A percentile compares a stretch with the other conserved stretches of the same genome.
Evolutionary conservation across 2,329 filamentous ascomycete genomes (phyloP).

Genomic region (Aspergillus fructus): DNA sequence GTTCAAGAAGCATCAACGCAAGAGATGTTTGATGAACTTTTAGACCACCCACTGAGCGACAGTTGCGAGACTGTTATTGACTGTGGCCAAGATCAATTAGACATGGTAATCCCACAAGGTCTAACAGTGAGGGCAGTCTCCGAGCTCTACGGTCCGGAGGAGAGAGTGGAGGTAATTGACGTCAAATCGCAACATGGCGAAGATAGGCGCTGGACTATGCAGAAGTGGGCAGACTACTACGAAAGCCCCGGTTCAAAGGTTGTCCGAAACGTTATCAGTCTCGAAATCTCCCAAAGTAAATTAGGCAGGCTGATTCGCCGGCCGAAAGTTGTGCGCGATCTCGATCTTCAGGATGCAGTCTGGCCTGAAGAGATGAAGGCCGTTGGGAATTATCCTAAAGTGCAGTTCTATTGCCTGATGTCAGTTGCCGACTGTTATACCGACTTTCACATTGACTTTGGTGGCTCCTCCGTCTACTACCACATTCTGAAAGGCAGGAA

Average conservation of each 20-base stretch:
- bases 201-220: constrained; percentile 64
- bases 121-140: constrained; percentile 64
- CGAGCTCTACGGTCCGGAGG: constrained; percentile 63
- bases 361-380: constrained; percentile 53
- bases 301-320: constrained; percentile 62
- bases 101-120: constrained; percentile 66
- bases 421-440: constrained; percentile 70
- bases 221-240: constrained; percentile 68
- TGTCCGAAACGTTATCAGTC: constrained; percentile 68
- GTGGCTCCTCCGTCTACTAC: constrained; percentile 69
- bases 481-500: constrained; percentile 69
- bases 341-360: constrained; percentile 54
- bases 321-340: constrained; percentile 64
- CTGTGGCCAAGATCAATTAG: constrained; percentile 63
- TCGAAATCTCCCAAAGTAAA: constrained; percentile 65
- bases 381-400: constrained; percentile 59
- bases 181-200: constrained; percentile 68
- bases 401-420: constrained; percentile 70
- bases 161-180: constrained; percentile 66
- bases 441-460: constrained; percentile 72
- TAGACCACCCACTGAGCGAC: constrained; percentile 30
- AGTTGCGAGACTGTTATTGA: constrained; percentile 50
- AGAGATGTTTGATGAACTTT: constrained; percentile 42
- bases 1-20: constrained; percentile 36
- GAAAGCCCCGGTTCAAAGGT: constrained; percentile 59